A percentile compares a stretch with the other conserved stretches of the same genome.
Conservation (phyloP, 2,329 filamentous ascomycete genomes). For the Rhynchosporium graminicola region DNA sequence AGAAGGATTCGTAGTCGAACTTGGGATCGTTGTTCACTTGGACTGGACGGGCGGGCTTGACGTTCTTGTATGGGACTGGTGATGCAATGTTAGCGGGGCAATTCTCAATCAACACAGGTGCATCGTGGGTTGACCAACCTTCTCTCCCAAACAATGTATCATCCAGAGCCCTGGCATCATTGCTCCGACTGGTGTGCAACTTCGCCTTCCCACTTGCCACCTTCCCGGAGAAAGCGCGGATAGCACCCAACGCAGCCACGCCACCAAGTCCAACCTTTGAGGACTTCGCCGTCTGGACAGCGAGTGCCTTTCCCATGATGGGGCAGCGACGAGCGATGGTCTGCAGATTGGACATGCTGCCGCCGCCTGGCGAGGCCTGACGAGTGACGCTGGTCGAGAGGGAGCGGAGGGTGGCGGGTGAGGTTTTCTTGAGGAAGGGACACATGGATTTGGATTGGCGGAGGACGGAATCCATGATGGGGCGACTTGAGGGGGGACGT, state of each 20-base stretch:
- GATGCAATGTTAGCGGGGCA: constrained; percentile 27
- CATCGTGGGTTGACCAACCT: constrained; percentile 44
- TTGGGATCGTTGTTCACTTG: constrained; percentile 48
- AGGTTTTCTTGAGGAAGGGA: constrained; percentile 94
- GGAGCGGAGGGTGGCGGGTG: constrained; percentile 85
- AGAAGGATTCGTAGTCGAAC: constrained; percentile 92
- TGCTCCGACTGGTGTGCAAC: constrained; percentile 77
- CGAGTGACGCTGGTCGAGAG: constrained; percentile 68
- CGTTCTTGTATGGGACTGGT: constrained; percentile 34
- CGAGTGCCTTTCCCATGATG: constrained; percentile 97
- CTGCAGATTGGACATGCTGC: constrained; percentile 96
- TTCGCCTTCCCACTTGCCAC: constrained; percentile 63
- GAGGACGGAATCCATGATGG: constrained; percentile 85
- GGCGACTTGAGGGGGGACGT: constrained; percentile 11
- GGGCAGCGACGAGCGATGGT: constrained; percentile 92
- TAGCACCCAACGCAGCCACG: constrained; percentile 49
- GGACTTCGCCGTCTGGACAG: constrained; percentile 71
- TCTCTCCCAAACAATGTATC: constrained; percentile 52
- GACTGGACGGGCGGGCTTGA: constrained; percentile 27
- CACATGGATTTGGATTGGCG: constrained; percentile 96
- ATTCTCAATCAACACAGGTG: neutral
- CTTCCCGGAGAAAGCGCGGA: constrained; percentile 54
- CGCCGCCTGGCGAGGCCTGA: constrained; percentile 70
- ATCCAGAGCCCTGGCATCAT: constrained; percentile 79
- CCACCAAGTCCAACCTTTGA: constrained; percentile 46